phyloP scores from a whole-genome alignment of 495 filamentous ascomycete species.

The Aspergillus saccharolyticus region DNA sequence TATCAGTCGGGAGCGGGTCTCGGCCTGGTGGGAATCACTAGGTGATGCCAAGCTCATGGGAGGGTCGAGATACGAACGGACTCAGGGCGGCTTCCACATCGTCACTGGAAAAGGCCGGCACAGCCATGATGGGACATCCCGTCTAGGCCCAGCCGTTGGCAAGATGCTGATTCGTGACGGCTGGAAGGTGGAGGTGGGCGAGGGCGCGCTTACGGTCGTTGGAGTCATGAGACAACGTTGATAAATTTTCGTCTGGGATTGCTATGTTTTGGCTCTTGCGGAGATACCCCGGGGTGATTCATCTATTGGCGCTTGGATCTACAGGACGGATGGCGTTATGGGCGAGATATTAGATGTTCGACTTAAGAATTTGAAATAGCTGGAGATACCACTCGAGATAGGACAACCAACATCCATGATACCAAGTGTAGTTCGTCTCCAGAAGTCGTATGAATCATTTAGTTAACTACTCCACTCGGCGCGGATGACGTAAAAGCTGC shows the following conservation, averaged over 20 bases:
- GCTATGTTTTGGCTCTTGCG: not conserved
- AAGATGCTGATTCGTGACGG: constrained; percentile 70
- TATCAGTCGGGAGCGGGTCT: constrained; percentile 63
- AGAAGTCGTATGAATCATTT: not conserved
- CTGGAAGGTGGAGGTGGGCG: constrained; percentile 71
- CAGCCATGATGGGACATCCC: constrained; percentile 67
- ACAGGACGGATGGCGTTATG: not conserved
- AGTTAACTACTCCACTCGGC: not conserved
- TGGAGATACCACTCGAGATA: not conserved
- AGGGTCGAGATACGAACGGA: constrained; percentile 34
- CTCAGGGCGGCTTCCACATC: constrained; percentile 56
- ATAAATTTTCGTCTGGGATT: not conserved
- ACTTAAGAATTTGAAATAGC: not conserved
- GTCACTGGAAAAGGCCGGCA: constrained; percentile 79
- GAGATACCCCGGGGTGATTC: not conserved
- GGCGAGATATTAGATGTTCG: not conserved
- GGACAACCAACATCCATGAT: not conserved
- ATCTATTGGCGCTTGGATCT: not conserved
- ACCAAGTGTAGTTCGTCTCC: too few species aligned
- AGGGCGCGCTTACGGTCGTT: constrained; percentile 60
- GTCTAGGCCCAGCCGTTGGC: constrained; percentile 73
- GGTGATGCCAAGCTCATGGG: constrained; percentile 52
- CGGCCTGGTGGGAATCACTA: constrained; percentile 73
- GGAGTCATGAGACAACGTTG: constrained; percentile 42
- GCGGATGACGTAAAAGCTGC: constrained; percentile 9